Percentiles rank a stretch among this genome's conserved stretches.
Conservation (phyloP, 2,329 filamentous ascomycete genomes). For the Alternaria novae-zelandiae region DNA sequence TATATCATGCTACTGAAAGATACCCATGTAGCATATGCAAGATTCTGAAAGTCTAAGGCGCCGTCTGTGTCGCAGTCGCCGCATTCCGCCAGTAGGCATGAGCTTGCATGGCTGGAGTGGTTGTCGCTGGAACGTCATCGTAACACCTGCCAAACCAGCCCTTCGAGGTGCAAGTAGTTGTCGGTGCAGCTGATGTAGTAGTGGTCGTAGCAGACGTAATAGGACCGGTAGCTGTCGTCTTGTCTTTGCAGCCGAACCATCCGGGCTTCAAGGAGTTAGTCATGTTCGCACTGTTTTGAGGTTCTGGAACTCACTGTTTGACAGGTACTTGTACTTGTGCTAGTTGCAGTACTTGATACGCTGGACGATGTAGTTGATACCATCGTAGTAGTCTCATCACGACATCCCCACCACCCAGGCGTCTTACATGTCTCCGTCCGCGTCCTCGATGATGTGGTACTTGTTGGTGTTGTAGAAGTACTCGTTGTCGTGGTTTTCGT, state of each 20-base stretch:
- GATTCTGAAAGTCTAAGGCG: not conserved
- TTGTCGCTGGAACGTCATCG: conserved; percentile 33
- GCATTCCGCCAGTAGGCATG: conserved; percentile 33
- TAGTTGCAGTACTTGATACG: conserved; percentile 29
- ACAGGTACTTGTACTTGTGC: conserved; percentile 42
- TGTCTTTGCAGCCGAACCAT: conserved; percentile 48
- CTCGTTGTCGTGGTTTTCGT: conserved; percentile 37
- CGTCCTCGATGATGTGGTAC: conserved; percentile 32
- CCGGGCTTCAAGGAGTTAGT: conserved; percentile 34
- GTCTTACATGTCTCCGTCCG: conserved; percentile 47
- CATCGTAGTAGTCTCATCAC: conserved; percentile 40
- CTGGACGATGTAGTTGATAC: conserved; percentile 28
- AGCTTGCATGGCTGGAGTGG: conserved; percentile 34
- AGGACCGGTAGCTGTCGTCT: conserved; percentile 22
- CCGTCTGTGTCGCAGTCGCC: conserved; percentile 34
- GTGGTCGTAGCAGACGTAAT: conserved; percentile 25
- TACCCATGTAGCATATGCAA: not conserved
- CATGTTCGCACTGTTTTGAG: not conserved
- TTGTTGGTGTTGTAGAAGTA: conserved; percentile 32
- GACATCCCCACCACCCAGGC: conserved; percentile 48
- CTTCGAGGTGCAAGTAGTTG: conserved; percentile 42
- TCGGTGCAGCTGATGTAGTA: conserved; percentile 27
- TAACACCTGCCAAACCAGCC: conserved; percentile 47
- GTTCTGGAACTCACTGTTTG: conserved; percentile 33
- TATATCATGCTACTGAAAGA: not conserved